Base-by-base conservation (phyloP, 2,329 filamentous ascomycete species). In the Xylaria hypoxylon region DNA sequence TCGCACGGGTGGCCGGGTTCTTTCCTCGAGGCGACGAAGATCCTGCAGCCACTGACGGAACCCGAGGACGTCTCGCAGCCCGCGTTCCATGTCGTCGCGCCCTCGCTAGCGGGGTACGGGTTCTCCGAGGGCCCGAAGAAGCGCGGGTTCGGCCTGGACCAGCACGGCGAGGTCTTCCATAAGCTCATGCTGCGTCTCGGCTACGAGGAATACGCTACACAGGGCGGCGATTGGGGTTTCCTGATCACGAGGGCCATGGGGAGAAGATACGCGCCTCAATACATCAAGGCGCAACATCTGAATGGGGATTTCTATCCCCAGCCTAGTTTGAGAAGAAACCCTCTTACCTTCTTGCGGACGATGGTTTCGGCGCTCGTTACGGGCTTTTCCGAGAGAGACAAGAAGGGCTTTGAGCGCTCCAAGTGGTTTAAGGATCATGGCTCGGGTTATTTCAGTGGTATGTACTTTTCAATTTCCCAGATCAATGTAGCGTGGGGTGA, bases 191-290 rank as follows among this genome's bases (percentile, higher is more conserved):
- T 82, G 13, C 79, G 81, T 2, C 82, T 91, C 4, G 87, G 87
- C 0, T 90, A 90, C 75, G 65, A 81, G 0, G 78, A 86, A 75
- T 90, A 89, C 68, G 82, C 78, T 3, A 82, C 80, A 1, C 84
- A 90, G 77, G 88, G 87, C 59, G 91, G 91, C 38, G 90, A 93
- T 74, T 92, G 89, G 89, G 91, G 90, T 13, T 89, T 83, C 75
- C 81, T 70, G 11, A 67, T 70, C 48, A 47, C 87, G 88, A 70
- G 89, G 85, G 5, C 81, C 82, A 48, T 88, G 87, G 70, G 82
- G 77, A 0, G 73, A n/a, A 8, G 33, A 1, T 71, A 70, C 24
- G 68, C 70, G 28, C 70, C 70, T 15, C 24, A n/a, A 5, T 55
- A 68, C 33, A 28, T 71, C 35, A 71, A 71, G 52, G 70, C 65